Conservation (phyloP, 2,329 filamentous ascomycete species). For the Reticulascus tulasneorum region DNA sequence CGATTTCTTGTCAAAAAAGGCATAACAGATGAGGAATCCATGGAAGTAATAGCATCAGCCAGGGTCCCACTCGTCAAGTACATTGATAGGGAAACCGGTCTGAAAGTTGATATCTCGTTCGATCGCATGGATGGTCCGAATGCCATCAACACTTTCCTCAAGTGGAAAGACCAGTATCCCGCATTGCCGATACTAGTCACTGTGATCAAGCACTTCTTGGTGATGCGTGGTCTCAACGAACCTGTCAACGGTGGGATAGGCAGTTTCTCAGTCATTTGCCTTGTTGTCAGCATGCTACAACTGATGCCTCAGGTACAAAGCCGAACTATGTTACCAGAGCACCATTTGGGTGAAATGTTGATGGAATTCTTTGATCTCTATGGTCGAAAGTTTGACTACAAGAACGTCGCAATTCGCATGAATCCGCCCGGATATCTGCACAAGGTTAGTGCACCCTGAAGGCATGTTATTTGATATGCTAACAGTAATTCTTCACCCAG, state of each 20-base stretch:
- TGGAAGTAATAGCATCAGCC: constrained; percentile 68
- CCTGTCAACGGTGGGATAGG: constrained; percentile 88
- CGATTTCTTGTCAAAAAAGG: constrained; percentile 51
- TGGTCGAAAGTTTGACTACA: constrained; percentile 73
- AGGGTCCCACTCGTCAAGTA: constrained; percentile 93
- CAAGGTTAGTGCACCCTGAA: constrained; percentile 57
- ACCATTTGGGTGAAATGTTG: constrained; percentile 75
- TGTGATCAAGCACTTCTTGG: constrained; percentile 86
- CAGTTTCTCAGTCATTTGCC: constrained; percentile 89
- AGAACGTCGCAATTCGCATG: constrained; percentile 68
- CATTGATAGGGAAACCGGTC: constrained; percentile 68
- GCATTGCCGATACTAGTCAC: constrained; percentile 83
- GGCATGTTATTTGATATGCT: background rate
- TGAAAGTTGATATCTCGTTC: constrained; percentile 91
- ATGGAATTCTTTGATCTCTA: constrained; percentile 89
- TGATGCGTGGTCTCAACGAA: constrained; percentile 88
- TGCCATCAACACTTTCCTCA: constrained; percentile 74
- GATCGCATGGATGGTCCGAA: constrained; percentile 81
- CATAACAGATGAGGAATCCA: constrained; percentile 53
- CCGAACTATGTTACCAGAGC: constrained; percentile 51
- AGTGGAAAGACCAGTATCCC: constrained; percentile 77
- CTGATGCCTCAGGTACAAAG: constrained; percentile 69
- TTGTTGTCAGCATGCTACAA: constrained; percentile 86
- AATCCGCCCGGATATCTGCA: constrained; percentile 69
- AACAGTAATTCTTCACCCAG: background rate